Conservation (phyloP, 2,329 filamentous ascomycete species). For the Nectriaceae sp. region DNA sequence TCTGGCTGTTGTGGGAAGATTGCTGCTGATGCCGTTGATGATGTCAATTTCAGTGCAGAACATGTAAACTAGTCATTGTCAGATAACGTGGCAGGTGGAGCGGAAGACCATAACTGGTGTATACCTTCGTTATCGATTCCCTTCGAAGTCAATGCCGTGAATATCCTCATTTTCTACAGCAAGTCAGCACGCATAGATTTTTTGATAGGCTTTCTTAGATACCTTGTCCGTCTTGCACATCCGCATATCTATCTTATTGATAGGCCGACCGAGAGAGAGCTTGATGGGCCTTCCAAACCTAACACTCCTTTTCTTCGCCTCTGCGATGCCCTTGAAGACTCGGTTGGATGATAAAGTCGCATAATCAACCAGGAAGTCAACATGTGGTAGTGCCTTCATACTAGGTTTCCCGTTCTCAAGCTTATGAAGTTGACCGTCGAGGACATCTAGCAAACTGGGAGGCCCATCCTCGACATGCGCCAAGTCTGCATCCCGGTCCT, state of each 20-base stretch:
- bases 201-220: not conserved
- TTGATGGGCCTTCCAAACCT: slow-evolving; percentile 60
- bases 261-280: slow-evolving; percentile 45
- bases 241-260: slow-evolving; percentile 57
- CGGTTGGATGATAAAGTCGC: slow-evolving; percentile 58
- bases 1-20: slow-evolving; percentile 39
- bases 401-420: slow-evolving; percentile 47
- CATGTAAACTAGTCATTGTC: slow-evolving; percentile 51
- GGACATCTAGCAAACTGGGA: slow-evolving; percentile 46
- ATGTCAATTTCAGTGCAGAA: slow-evolving; percentile 56
- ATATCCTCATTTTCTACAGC: slow-evolving; percentile 38
- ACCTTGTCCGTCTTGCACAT: slow-evolving; percentile 49
- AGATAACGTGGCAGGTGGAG: too few relatives aligned
- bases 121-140: slow-evolving; percentile 39
- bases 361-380: slow-evolving; percentile 65
- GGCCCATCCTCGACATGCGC: slow-evolving; percentile 44
- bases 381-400: slow-evolving; percentile 56
- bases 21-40: slow-evolving; percentile 60
- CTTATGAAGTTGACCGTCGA: slow-evolving; percentile 51
- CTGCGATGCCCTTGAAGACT: slow-evolving; percentile 69
- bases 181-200: slow-evolving; percentile 14
- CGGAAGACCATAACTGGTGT: not conserved
- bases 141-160: slow-evolving; percentile 45
- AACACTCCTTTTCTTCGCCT: slow-evolving; percentile 68
- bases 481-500: slow-evolving; percentile 53